Conservation (phyloP, 1,284 basidiomycete genomes). For the Pisolithus thermaeus region DNA sequence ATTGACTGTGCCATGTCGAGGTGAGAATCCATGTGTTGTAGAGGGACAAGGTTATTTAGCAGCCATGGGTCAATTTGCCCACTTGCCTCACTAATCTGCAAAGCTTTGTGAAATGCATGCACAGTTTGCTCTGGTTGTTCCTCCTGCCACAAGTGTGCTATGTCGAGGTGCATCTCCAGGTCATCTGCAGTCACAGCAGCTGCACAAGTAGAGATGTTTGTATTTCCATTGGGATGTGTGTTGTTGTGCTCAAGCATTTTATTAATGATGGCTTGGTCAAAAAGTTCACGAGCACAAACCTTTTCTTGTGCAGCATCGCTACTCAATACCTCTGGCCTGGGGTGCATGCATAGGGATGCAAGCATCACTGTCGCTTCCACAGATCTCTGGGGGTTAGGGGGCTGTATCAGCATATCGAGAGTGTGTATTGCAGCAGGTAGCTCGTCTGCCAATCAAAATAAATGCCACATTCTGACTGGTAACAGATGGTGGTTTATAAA, state of each 20-base stretch:
- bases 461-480: background rate
- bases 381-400: constrained; percentile 54
- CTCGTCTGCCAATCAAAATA: constrained; percentile 49
- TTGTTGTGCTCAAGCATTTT: constrained; percentile 60
- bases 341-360: constrained; percentile 76
- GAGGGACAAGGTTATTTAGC: constrained; percentile 77
- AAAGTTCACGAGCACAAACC: constrained; percentile 70
- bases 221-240: no score
- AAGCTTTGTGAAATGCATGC: constrained; percentile 65
- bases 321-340: constrained; percentile 71
- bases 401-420: constrained; percentile 74
- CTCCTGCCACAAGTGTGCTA: constrained; percentile 81
- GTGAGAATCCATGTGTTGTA: constrained; percentile 71
- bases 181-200: constrained; percentile 45
- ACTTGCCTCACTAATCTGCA: constrained; percentile 47
- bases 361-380: constrained; percentile 85
- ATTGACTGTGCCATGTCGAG: constrained; percentile 49
- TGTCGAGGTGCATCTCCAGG: constrained; percentile 79
- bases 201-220: constrained; percentile 17
- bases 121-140: constrained; percentile 50
- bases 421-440: constrained; percentile 79
- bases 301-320: constrained; percentile 71
- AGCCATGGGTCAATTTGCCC: constrained; percentile 58
- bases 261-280: constrained; percentile 67
- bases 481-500: background rate